Base-by-base conservation (phyloP, 805 yeast species). In the Tetrapisispora taiwanensis region DNA sequence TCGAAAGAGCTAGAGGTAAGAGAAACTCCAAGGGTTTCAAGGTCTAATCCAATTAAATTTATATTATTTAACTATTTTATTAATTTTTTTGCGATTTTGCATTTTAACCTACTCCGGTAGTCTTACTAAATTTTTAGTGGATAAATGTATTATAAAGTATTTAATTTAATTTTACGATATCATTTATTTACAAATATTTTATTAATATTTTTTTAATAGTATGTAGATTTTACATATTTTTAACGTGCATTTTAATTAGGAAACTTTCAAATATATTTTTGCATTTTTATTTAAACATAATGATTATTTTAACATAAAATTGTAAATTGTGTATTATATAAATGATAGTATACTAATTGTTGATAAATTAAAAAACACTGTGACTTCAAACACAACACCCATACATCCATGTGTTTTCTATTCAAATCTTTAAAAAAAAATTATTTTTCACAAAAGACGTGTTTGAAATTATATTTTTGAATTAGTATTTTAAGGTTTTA, bases 1-100 rank as follows among this genome's bases (percentile, higher is more conserved):
- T 92, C 83, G 98, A 92, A 83, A 88, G 92, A 77, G 99, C 97
- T 68, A 92, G 99, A 86, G 99, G 99, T 83, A 94, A 84, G 76
- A 82, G 99, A 79, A 83, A 79, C 73, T 89, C 97, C 62, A 88
- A 94, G 83, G 99, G 95, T 79, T 92, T 92, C 98, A 92, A 92
- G 85, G 99, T 92, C 77, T 92, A 90, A 87, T 55, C 52, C 56
- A 55, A 48, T 34, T 13, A 4, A 39, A 31, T 22, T n/a, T 18
- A n/a, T 41, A 24, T 28, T 24, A 19, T 32, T 40, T 43, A 18
- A 19, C 10, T 33, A 17, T 30, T 28, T 24, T 36, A 31, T 27
- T 32, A 26, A 18, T 33, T 32, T 24, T 24, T 26, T 41, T 41
- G 15, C 34, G 33, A 20, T 22, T 39, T 28, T 30, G 33, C 37